phyloP scores from a whole-genome alignment of 805 yeast genomes.

The Candida nemodendra region DNA sequence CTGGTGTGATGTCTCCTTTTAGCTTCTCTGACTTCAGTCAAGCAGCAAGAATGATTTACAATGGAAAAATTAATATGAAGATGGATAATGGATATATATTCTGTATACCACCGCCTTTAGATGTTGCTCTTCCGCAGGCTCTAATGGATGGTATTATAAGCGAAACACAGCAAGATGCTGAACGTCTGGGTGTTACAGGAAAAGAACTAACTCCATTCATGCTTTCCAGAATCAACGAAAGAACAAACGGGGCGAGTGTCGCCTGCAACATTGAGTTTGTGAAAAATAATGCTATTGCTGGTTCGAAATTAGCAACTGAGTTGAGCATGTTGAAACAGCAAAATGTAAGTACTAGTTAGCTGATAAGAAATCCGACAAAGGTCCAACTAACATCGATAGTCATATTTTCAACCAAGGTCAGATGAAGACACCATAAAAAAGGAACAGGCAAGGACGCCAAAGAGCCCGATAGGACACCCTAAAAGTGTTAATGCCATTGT shows the following conservation, averaged over 20 bases:
- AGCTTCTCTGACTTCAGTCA: slow-evolving; percentile 48
- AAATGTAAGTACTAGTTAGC: slow-evolving; percentile 12
- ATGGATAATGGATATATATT: slow-evolving; percentile 69
- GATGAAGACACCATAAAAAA: too few relatives aligned
- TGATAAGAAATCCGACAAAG: too few relatives aligned
- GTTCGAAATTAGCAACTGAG: slow-evolving; percentile 62
- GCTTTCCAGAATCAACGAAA: slow-evolving; percentile 58
- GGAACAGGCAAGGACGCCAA: too few relatives aligned
- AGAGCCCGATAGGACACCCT: too few relatives aligned
- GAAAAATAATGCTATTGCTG: slow-evolving; percentile 68
- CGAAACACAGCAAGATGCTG: slow-evolving; percentile 58
- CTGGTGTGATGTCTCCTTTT: slow-evolving; percentile 72
- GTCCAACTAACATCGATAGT: too few relatives aligned
- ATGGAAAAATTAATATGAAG: slow-evolving; percentile 45
- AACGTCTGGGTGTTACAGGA: slow-evolving; percentile 52
- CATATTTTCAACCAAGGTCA: too few relatives aligned
- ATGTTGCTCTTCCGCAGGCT: slow-evolving; percentile 53
- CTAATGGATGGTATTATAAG: slow-evolving; percentile 57
- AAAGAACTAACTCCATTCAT: slow-evolving; percentile 80
- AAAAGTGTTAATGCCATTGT: slow-evolving; percentile 38
- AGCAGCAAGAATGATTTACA: slow-evolving; percentile 63
- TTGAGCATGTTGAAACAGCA: slow-evolving; percentile 38
- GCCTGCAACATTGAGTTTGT: slow-evolving; percentile 73
- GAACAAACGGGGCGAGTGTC: slow-evolving; percentile 71
- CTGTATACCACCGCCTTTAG: slow-evolving; percentile 78